Conservation (phyloP, 352 stramenopile species). For the Phytopythium mirpurense region DNA sequence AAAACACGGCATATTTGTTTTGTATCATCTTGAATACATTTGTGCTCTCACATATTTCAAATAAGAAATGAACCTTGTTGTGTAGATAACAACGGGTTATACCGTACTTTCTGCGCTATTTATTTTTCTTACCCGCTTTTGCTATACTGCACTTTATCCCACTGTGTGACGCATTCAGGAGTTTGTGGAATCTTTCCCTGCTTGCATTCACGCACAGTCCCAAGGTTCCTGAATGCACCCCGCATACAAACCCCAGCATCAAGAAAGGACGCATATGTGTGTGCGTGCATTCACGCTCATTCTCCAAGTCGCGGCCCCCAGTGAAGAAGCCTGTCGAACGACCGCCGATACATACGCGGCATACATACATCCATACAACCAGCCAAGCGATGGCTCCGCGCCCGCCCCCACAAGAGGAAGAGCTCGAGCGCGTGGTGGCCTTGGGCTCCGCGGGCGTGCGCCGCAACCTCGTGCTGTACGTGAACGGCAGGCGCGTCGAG, state of each 20-base stretch:
- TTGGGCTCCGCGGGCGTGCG: slow-evolving; percentile 15
- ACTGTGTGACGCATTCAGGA: background rate
- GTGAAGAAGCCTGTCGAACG: too few species aligned
- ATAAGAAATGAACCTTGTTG: too few species aligned
- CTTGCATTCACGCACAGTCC: background rate
- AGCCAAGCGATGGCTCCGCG: slow-evolving; percentile 3
- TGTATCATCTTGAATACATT: too few species aligned
- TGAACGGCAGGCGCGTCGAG: slow-evolving; percentile 59
- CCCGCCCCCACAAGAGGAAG: slow-evolving; percentile 2
- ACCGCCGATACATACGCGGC: too few species aligned
- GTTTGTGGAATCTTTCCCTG: slow-evolving; percentile 2
- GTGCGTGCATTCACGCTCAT: background rate
- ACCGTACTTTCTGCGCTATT: too few species aligned
- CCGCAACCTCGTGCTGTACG: slow-evolving; percentile 60
- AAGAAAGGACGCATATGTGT: background rate
- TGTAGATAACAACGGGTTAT: too few species aligned
- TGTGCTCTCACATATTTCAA: too few species aligned
- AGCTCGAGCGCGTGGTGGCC: background rate
- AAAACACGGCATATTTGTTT: too few species aligned
- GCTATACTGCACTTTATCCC: background rate
- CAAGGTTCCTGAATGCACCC: background rate
- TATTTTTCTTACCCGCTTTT: too few species aligned
- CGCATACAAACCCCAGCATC: background rate
- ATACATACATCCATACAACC: too few species aligned
- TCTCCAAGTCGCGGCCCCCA: slow-evolving; percentile 1